These are phyloP conservation scores for Pycnococcus provasolii DNA, from an alignment of 139 green algal genomes.

Conservation along the genomic window DNA sequence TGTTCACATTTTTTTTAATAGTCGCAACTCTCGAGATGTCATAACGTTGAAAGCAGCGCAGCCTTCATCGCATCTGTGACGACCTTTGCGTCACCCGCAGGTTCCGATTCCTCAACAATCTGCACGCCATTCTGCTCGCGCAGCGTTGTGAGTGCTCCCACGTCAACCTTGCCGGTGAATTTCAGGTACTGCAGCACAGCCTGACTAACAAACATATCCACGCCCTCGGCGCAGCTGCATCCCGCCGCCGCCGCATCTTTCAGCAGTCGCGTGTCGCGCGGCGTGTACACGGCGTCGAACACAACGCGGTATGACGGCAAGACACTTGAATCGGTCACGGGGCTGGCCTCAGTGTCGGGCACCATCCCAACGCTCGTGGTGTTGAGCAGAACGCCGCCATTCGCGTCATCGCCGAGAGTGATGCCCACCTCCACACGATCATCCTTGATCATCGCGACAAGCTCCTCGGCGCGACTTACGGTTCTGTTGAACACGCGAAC, in stretches of 20 bases:
- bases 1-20: too few relatives aligned
- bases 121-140: too few relatives aligned
- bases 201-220: conserved; percentile 98
- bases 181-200: conserved; percentile 79
- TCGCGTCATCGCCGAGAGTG: neutral
- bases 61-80: too few relatives aligned
- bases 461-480: too few relatives aligned
- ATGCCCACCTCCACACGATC: neutral
- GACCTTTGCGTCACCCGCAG: too few relatives aligned
- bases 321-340: conserved; percentile 2
- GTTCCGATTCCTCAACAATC: too few relatives aligned
- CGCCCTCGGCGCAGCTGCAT: conserved; percentile 42
- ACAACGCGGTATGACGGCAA: conserved; percentile 41
- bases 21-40: too few relatives aligned
- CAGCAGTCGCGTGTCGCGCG: conserved; percentile 60
- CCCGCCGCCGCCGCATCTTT: conserved; percentile 33
- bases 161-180: conserved; percentile 40
- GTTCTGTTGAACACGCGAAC: too few relatives aligned
- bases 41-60: too few relatives aligned
- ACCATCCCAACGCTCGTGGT: conserved; percentile 87
- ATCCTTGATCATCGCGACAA: too few relatives aligned
- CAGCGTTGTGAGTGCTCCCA: too few relatives aligned
- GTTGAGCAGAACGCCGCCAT: conserved; percentile 65
- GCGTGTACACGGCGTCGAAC: conserved; percentile 96
- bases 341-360: conserved; percentile 43